Percentiles rank a stretch among this genome's conserved stretches.
Evolutionary conservation across 1,284 basidiomycete species (phyloP).

Genomic region (Phenoliferia sp.): DNA sequence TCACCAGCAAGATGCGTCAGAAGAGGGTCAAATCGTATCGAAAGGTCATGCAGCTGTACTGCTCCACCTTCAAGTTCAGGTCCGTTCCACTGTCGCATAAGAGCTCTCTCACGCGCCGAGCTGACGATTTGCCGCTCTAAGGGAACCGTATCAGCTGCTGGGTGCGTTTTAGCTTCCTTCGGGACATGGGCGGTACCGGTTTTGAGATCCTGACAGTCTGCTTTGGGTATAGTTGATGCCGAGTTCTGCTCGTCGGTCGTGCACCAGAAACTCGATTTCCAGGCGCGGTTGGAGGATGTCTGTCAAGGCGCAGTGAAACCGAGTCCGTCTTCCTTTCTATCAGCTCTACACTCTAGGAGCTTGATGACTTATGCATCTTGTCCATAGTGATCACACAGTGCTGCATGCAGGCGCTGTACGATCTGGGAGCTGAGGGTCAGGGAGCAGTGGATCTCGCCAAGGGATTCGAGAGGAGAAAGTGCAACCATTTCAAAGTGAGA

Average conservation of each 20-base stretch:
- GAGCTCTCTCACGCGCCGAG: not conserved
- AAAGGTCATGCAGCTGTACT: slow-evolving; percentile 84
- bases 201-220: not conserved
- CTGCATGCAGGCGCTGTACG: slow-evolving; percentile 83
- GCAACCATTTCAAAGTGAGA: slow-evolving; percentile 73
- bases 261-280: slow-evolving; percentile 65
- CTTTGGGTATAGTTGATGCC: slow-evolving; percentile 65
- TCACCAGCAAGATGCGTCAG: slow-evolving; percentile 91
- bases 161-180: slow-evolving; percentile 48
- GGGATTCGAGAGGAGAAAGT: slow-evolving; percentile 83
- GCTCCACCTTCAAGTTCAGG: slow-evolving; percentile 76
- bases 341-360: not conserved
- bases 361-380: not conserved
- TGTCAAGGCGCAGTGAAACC: slow-evolving; percentile 81
- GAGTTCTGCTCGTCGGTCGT: slow-evolving; percentile 69
- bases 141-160: slow-evolving; percentile 78
- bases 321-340: slow-evolving; percentile 55
- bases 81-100: slow-evolving; percentile 30
- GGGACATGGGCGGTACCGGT: not conserved
- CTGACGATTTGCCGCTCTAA: not conserved
- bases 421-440: slow-evolving; percentile 65
- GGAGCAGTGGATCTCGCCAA: slow-evolving; percentile 80
- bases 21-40: slow-evolving; percentile 87
- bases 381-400: slow-evolving; percentile 90
- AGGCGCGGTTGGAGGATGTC: slow-evolving; percentile 64